Evolutionary conservation across 768 basidiomycete species (phyloP), one percentile per base, ranked within the genome.

Genomic region (Hemileccinum impolitum): DNA sequence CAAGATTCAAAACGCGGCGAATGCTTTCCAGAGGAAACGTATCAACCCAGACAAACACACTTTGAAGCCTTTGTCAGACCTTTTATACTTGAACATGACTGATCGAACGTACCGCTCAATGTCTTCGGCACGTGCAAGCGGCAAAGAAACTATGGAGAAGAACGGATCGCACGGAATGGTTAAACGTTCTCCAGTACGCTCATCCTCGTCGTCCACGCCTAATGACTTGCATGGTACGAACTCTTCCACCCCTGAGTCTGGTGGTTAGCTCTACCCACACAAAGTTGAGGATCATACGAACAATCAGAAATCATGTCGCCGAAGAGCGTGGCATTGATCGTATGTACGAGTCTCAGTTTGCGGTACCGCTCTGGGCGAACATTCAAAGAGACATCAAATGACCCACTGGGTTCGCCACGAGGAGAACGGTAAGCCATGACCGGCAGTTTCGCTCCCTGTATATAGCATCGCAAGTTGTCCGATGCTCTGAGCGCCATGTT

Each of bases 11-110:
- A 21, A 72, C 50, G 25, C 71, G 68, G 56, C 78, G 75, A 13
- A 72, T 70, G 9, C 77, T 82, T 57, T 73, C 71, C 19, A 85
- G 60, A 4, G 81, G 79, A 40, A 79, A 70, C 48, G 71, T 71
- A 23, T 72, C 71, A 14, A 82, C 55, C 81, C 81, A 83, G 21
- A 68, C 62, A 19, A 67, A 61, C 35, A 81, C 61, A 26, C 81
- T 82, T 44, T 21, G 18, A 9, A 42, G 28, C 14, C 18, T 35
- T 30, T 3, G 25, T 54, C 32, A 58, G 44, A 48, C 36, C n/a
- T 37, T 15, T 9, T 34, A 17, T 38, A 7, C 6, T 21, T 42
- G 18, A 28, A 43, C 26, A 52, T 1, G 10, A 26, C 13, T 28
- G 19, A 17, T 28, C 26, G n/a, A 23, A 48, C 69, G 37, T 55